phyloP scores from a whole-genome alignment of 2,329 filamentous ascomycete genomes.

The Aspergillus cejpii region DNA sequence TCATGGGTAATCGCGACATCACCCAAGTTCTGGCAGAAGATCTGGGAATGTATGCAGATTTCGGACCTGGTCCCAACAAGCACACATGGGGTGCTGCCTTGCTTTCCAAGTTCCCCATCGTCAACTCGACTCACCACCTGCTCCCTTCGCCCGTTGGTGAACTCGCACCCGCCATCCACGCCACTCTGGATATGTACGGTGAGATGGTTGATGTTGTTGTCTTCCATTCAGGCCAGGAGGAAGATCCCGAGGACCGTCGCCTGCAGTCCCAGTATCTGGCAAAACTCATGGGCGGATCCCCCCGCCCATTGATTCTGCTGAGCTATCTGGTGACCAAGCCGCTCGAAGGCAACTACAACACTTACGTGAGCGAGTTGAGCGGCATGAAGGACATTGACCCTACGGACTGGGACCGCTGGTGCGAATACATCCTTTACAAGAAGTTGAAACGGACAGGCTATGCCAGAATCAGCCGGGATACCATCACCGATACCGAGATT shows the following conservation, averaged over 20 bases:
- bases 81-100: slow-evolving; percentile 95
- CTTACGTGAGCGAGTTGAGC: slow-evolving; percentile 75
- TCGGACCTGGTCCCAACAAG: slow-evolving; percentile 94
- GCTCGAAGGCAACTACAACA: slow-evolving; percentile 90
- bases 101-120: slow-evolving; percentile 92
- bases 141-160: slow-evolving; percentile 90
- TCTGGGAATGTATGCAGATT: slow-evolving; percentile 97
- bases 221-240: slow-evolving; percentile 97
- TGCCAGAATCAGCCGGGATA: slow-evolving; percentile 77
- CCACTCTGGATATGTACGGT: slow-evolving; percentile 90
- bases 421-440: slow-evolving; percentile 97
- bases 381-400: slow-evolving; percentile 95
- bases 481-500: slow-evolving; percentile 94
- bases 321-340: slow-evolving; percentile 91
- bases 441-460: slow-evolving; percentile 78
- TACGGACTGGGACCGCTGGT: slow-evolving; percentile 94
- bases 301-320: slow-evolving; percentile 75
- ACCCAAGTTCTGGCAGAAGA: slow-evolving; percentile 95
- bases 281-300: slow-evolving; percentile 75
- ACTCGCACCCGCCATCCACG: slow-evolving; percentile 89
- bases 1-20: slow-evolving; percentile 97
- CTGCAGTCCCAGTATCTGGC: slow-evolving; percentile 81
- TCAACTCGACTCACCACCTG: slow-evolving; percentile 94
- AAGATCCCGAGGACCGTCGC: slow-evolving; percentile 84
- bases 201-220: slow-evolving; percentile 88